Evolutionary conservation across 345 rosid species (phyloP).

Genomic region (Eucalyptus decipiens): DNA sequence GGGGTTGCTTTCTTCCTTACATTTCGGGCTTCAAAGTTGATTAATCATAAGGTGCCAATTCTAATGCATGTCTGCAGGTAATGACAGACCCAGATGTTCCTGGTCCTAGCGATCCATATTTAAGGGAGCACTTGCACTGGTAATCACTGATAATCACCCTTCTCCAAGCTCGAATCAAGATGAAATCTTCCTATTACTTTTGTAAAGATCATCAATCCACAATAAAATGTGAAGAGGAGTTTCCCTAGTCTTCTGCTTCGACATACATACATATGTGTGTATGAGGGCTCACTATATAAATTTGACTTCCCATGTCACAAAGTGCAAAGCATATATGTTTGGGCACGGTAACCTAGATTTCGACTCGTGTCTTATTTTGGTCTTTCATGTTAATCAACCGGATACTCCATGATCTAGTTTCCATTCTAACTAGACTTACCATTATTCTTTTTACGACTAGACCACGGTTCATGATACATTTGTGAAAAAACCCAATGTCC

Average conservation of each 20-base stretch:
- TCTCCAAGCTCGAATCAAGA: background rate
- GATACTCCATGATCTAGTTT: background rate
- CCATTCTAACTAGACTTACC: background rate
- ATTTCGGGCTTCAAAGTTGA: background rate
- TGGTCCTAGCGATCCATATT: constrained; percentile 95
- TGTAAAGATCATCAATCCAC: background rate
- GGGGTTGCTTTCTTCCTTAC: background rate
- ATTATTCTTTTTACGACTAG: background rate
- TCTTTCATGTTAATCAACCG: background rate
- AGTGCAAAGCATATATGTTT: background rate
- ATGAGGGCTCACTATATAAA: background rate
- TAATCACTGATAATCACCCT: constrained; percentile 1
- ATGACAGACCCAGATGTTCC: constrained; percentile 99
- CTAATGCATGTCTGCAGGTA: constrained; percentile 23
- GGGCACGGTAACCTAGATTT: background rate
- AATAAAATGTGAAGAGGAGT: background rate
- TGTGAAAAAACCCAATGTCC: background rate
- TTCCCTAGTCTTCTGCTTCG: background rate
- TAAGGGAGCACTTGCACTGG: constrained; percentile 95
- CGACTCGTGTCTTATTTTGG: background rate
- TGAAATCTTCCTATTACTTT: background rate
- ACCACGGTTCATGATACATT: background rate
- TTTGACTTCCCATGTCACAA: background rate
- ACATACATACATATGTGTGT: background rate
- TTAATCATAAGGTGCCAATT: background rate